A percentile compares a stretch with the other conserved stretches of the same genome.
These are phyloP conservation scores for Cercospora nicotianae DNA, from an alignment of 2,329 filamentous ascomycete genomes.

Conservation along the genomic window DNA sequence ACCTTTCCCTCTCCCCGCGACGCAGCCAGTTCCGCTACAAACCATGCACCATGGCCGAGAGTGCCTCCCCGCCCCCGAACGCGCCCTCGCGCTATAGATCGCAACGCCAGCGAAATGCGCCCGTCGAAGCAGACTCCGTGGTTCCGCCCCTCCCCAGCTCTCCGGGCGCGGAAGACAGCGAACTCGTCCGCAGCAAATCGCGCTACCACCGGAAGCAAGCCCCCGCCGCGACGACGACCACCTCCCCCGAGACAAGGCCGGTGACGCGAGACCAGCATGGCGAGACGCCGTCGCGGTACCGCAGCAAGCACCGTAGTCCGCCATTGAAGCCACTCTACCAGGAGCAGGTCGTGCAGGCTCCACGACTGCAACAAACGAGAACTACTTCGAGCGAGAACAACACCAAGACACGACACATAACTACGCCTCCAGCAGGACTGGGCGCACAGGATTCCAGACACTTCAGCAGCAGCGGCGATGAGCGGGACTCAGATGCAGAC, in stretches of 20 bases:
- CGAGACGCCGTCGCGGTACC: constrained; percentile 26
- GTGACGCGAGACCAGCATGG: constrained; percentile 18
- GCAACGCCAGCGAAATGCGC: constrained; percentile 24
- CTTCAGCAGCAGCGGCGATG: constrained; percentile 8
- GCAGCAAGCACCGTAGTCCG: constrained; percentile 24
- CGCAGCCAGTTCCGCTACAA: neutral
- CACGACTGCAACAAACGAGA: constrained; percentile 16
- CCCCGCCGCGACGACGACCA: constrained; percentile 7
- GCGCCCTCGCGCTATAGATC: constrained; percentile 27
- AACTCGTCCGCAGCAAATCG: constrained; percentile 34
- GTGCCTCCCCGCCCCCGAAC: constrained; percentile 1
- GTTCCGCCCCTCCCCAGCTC: constrained; percentile 17
- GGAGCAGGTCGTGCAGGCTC: constrained; percentile 21
- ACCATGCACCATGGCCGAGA: constrained; percentile 27
- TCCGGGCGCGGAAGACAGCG: constrained; percentile 24
- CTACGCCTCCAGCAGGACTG: constrained; percentile 16
- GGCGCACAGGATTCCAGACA: constrained; percentile 18
- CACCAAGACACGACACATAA: neutral
- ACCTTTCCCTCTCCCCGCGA: neutral
- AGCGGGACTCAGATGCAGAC: constrained; percentile 8
- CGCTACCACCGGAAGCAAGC: constrained; percentile 34
- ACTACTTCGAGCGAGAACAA: constrained; percentile 16
- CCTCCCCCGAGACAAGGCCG: constrained; percentile 16
- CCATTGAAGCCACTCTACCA: constrained; percentile 23
- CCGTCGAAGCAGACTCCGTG: constrained; percentile 11